phyloP scores from a whole-genome alignment of 306 rosid genomes.

The Neltuma alba region DNA sequence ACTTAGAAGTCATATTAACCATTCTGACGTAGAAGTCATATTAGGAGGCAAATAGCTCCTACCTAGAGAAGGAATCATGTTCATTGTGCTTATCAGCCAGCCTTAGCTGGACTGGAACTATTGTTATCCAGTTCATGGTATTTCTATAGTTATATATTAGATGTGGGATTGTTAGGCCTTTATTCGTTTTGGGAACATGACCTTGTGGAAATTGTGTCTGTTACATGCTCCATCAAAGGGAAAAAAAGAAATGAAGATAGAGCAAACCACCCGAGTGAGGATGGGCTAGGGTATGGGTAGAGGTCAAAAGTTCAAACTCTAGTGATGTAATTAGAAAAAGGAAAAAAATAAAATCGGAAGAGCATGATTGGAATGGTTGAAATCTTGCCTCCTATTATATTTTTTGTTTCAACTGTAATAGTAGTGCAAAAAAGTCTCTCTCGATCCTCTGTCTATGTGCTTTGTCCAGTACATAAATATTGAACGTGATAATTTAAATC shows the following conservation, averaged over 20 bases:
- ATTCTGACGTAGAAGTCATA: neutral
- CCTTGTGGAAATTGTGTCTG: neutral
- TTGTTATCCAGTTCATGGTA: neutral
- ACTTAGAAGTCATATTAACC: neutral
- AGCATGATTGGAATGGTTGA: neutral
- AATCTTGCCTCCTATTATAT: neutral
- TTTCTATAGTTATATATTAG: neutral
- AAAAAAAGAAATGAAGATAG: neutral
- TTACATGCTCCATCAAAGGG: neutral
- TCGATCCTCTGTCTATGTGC: constrained; percentile 7
- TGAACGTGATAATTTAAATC: constrained; percentile 25
- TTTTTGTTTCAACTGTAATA: constrained; percentile 11
- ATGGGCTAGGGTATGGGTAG: neutral
- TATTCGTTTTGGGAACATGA: neutral
- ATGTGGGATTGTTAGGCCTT: neutral
- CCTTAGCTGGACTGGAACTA: neutral
- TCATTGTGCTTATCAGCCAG: neutral
- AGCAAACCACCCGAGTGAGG: neutral
- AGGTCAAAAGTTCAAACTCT: neutral
- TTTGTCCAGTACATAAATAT: constrained; percentile 12
- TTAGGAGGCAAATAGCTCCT: neutral
- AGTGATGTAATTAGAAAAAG: neutral
- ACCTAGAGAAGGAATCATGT: neutral
- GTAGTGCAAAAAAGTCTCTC: constrained; percentile 11
- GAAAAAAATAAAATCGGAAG: constrained; percentile 4